Conservation (phyloP, 305 asterid genomes). For the Fraxinus greggii region DNA sequence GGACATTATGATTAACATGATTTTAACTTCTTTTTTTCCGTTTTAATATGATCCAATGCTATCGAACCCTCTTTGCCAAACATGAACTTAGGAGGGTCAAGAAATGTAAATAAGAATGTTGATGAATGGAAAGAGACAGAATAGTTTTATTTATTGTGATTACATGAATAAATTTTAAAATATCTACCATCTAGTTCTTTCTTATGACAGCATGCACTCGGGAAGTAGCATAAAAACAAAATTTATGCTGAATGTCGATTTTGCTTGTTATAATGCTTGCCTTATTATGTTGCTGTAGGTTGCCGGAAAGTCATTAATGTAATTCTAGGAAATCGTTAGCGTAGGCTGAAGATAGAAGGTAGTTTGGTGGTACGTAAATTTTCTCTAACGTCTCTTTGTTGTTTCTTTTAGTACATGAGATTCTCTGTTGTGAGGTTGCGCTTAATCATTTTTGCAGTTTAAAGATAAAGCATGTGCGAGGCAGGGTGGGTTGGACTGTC, state of each 20-base stretch:
- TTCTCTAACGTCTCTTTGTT: neutral
- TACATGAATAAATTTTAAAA: neutral
- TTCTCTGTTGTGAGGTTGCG: neutral
- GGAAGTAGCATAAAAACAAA: neutral
- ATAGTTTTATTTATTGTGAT: neutral
- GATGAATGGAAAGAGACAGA: neutral
- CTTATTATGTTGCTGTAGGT: conserved; percentile 42
- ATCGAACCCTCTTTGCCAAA: neutral
- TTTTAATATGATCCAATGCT: neutral
- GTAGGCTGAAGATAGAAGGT: conserved; percentile 19
- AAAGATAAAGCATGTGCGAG: neutral
- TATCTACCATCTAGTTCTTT: neutral
- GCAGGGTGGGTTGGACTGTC: neutral
- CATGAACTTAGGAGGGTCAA: neutral
- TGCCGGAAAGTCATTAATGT: conserved; percentile 87
- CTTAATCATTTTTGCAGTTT: neutral
- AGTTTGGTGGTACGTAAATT: neutral
- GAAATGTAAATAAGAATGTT: neutral
- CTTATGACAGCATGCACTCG: neutral
- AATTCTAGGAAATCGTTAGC: conserved; percentile 18
- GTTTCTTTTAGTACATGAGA: neutral
- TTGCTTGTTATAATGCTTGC: neutral
- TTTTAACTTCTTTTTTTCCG: neutral
- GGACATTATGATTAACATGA: neutral
- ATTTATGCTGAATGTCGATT: neutral